These are phyloP conservation scores for Fomitopsis betulina DNA, from an alignment of 1,284 basidiomycete genomes.

Conservation along the genomic window DNA sequence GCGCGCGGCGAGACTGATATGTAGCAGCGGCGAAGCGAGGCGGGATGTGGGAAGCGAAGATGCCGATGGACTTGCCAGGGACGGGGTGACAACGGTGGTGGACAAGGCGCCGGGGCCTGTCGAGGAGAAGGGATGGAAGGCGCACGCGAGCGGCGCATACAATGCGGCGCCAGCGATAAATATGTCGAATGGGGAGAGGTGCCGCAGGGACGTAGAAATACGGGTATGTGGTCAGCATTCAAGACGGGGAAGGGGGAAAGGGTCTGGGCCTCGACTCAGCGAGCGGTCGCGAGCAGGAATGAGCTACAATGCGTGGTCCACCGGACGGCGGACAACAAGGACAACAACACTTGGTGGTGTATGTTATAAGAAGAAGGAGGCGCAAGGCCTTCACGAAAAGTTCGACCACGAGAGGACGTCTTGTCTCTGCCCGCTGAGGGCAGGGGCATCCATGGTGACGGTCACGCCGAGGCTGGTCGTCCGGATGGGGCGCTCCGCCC, in stretches of 20 bases:
- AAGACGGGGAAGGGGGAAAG: not conserved
- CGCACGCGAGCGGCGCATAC: not conserved
- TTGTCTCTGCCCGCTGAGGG: slow-evolving; percentile 35
- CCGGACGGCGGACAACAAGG: not conserved
- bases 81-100: not conserved
- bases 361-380: not conserved
- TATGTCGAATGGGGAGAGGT: not conserved
- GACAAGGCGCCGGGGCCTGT: not conserved
- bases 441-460: slow-evolving; percentile 42
- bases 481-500: slow-evolving; percentile 58
- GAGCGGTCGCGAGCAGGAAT: not conserved
- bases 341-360: not conserved
- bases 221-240: not conserved
- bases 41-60: not conserved
- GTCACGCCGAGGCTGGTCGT: slow-evolving; percentile 58
- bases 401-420: slow-evolving; percentile 65
- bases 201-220: not conserved
- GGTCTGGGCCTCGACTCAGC: not conserved
- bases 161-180: not conserved
- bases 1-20: not conserved
- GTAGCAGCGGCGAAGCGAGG: not conserved
- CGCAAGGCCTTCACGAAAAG: slow-evolving; percentile 35
- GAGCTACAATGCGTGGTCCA: not conserved
- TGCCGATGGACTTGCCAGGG: not conserved
- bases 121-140: not conserved